A percentile compares a stretch with the other conserved stretches of the same genome.
These are phyloP conservation scores for Boletus subcaerulescens DNA, from an alignment of 768 basidiomycete genomes.

Conservation along the genomic window DNA sequence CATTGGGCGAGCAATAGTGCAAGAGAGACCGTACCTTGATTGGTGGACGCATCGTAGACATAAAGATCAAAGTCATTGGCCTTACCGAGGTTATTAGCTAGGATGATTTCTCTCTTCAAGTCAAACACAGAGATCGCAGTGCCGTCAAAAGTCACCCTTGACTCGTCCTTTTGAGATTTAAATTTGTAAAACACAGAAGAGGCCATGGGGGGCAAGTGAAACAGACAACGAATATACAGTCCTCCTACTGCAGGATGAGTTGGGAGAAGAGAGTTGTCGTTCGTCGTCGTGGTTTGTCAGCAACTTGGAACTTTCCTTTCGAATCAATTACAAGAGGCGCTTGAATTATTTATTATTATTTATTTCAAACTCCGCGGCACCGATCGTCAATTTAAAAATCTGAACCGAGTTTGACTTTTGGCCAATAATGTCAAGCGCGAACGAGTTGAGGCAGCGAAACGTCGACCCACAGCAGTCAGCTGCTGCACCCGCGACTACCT, in stretches of 20 bases:
- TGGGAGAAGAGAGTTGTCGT: conserved; percentile 10
- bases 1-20: not conserved
- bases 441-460: conserved; percentile 31
- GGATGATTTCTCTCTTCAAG: conserved; percentile 96
- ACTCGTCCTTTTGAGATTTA: conserved; percentile 92
- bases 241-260: conserved; percentile 14
- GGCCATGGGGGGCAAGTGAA: conserved; percentile 50
- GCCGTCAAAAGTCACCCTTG: conserved; percentile 94
- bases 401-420: conserved; percentile 10
- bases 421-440: conserved; percentile 25
- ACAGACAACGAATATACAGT: conserved; percentile 22
- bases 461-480: conserved; percentile 17
- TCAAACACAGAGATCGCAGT: conserved; percentile 99
- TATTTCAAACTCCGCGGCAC: conserved; percentile 5
- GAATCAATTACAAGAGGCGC: conserved; percentile 19
- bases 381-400: conserved; percentile 6
- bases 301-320: not conserved
- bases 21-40: conserved; percentile 68
- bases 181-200: conserved; percentile 99
- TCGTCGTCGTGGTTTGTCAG: conserved; percentile 19
- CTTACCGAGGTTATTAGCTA: conserved; percentile 94
- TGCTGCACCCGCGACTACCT: conserved; percentile 33
- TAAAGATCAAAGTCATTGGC: conserved; percentile 96
- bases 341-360: not conserved
- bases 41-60: conserved; percentile 78